Evolutionary conservation across 345 rosid species (phyloP), one percentile per base, ranked within the genome.

Genomic region (Diplotaxis tenuifolia): DNA sequence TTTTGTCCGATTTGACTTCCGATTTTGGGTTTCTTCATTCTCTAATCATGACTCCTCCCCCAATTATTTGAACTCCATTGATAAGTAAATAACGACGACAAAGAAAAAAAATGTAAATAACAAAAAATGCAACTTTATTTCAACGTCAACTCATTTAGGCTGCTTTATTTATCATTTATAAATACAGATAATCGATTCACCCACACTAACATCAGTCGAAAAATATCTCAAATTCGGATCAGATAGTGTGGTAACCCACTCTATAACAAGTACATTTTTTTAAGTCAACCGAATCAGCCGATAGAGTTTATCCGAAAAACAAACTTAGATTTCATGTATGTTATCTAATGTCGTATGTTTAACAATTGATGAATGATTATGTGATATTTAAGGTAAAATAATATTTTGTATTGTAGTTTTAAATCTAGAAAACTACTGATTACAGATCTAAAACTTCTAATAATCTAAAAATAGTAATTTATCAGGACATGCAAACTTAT

Each of bases 1-100:
- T 59, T 67, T 75, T 68, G 69, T 75, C 55, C 47, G 56, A 67
- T 75, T 68, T 75, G 69, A 68, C 69, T 62, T 62, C 25, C 18
- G 0, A 0, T 58, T 42, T 45, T 66, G 66, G 60, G 65, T 14
- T 36, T 75, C 47, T 68, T 75, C 69, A 19, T 61, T 68, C 69
- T 53, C 79, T 62, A 65, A 53, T 62, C 53, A 66, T 49, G 20
- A 50, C 57, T 15, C 25, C 15, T 62, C 74, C 29, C 69, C 65
- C 74, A 38, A 62, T 68, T 62, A 38, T 68, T 75, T 75, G 79
- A 3, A 53, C 56, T 68, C 38, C 73, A 29, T 2, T 19, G 7
- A 19, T 12, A 57, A 27, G 64, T 72, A 38, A 27, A 38, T 4
- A 32, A 52, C 61, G 32, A 70, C 21, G 65, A 22, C 72, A 36